These are phyloP conservation scores for Schizonepeta tenuifolia DNA, from an alignment of 257 asterid genomes.

Conservation along the genomic window DNA sequence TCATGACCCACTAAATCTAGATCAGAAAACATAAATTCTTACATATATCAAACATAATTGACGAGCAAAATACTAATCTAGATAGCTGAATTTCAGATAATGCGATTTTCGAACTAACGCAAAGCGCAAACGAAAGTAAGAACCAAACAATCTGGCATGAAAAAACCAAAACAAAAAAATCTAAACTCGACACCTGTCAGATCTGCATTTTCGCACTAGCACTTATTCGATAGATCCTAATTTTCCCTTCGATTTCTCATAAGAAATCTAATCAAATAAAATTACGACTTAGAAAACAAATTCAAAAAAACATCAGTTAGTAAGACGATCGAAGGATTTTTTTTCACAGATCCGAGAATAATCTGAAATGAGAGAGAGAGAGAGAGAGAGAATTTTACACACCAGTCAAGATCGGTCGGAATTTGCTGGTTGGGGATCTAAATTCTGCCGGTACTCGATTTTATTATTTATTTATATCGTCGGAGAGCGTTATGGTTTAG, in stretches of 20 bases:
- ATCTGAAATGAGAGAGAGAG: neutral
- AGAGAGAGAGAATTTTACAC: conserved; percentile 2
- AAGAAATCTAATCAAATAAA: neutral
- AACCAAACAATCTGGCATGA: neutral
- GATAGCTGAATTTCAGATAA: neutral
- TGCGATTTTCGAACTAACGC: neutral
- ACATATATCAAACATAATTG: neutral
- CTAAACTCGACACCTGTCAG: neutral
- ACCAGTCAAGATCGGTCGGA: conserved; percentile 28
- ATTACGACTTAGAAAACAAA: neutral
- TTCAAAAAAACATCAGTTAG: neutral
- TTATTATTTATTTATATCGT: conserved; percentile 5
- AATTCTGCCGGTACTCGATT: neutral
- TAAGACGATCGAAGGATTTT: neutral
- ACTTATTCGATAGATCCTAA: neutral
- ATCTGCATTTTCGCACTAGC: conserved; percentile 16
- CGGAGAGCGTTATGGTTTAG: conserved; percentile 13
- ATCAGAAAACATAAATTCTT: conserved; percentile 7
- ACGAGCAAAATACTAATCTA: conserved; percentile 4
- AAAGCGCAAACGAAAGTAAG: neutral
- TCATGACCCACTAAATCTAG: neutral
- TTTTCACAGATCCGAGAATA: conserved; percentile 25
- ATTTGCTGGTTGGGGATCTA: conserved; percentile 4
- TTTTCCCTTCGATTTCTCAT: neutral
- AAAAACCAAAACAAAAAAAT: neutral